Conservation (phyloP, 805 yeast species). For the Gaillardinia entomophila region DNA sequence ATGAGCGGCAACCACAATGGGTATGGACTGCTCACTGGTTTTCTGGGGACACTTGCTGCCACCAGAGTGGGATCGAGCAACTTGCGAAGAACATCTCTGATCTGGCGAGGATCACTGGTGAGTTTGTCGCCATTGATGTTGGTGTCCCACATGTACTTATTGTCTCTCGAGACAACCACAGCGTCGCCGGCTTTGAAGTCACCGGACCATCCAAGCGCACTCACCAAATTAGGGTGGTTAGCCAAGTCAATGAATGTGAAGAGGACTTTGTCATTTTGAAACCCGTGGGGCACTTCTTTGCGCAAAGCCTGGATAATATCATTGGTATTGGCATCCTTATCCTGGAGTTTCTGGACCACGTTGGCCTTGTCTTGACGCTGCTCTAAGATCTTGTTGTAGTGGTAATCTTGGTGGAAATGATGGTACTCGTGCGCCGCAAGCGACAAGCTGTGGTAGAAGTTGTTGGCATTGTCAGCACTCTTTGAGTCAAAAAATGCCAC, state of each 20-base stretch:
- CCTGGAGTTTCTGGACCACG: constrained; percentile 39
- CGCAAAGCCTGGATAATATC: constrained; percentile 45
- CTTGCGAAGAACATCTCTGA: constrained; percentile 32
- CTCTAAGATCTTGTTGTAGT: constrained; percentile 25
- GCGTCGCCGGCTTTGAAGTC: constrained; percentile 48
- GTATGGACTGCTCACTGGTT: constrained; percentile 41
- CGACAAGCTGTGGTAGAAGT: constrained; percentile 34
- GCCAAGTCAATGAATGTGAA: constrained; percentile 49
- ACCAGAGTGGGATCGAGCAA: constrained; percentile 29
- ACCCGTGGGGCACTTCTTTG: constrained; percentile 43
- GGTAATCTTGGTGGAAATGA: constrained; percentile 34
- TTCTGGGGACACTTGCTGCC: constrained; percentile 9
- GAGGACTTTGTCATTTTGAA: constrained; percentile 36
- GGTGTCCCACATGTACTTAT: constrained; percentile 25
- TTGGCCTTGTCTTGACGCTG: constrained; percentile 33
- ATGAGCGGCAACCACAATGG: constrained; percentile 30
- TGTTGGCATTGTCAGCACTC: constrained; percentile 24
- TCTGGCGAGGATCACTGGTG: constrained; percentile 23
- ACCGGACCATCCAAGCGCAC: constrained; percentile 31
- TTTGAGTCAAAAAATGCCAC: constrained; percentile 42
- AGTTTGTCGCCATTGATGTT: constrained; percentile 32
- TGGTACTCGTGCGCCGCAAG: constrained; percentile 46
- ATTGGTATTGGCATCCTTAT: constrained; percentile 35
- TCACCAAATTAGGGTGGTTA: constrained; percentile 22
- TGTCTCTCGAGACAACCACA: constrained; percentile 44